Base-by-base conservation (phyloP, 495 filamentous ascomycete genomes). In the Pyronema omphalodes region DNA sequence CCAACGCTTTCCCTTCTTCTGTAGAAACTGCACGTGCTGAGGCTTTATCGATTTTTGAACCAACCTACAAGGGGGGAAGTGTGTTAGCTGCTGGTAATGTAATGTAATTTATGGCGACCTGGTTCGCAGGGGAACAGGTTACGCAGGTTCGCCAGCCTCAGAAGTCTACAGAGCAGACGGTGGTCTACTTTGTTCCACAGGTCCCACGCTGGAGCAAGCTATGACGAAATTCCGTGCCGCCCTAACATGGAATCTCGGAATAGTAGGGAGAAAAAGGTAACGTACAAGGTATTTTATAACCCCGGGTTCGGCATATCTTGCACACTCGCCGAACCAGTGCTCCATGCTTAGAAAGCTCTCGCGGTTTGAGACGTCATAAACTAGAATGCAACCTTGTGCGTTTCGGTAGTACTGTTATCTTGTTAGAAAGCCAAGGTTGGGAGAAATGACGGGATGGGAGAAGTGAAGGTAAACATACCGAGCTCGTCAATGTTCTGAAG, bases 401-500 rank as follows among this genome's bases (percentile, higher is more conserved):
- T 74, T 75, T 34, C 77, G 75, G 67, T 80, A 79, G 64, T 77
- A 79, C 54, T 19, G 39, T 41, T 41, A 41, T 12, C 15, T 41
- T 41, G 15, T 17, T 12, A 17, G 11, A 41, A 3, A 12, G 39
- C 39, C 7, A 41, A 17, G 15, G 7, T 7, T n/a, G n/a, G 39
- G 15, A 7, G 39, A 41, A 17, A 41, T 41, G 15, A n/a, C n/a
- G n/a, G n/a, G n/a, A n/a, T n/a, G 39, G 39, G 15, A 6, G 7
- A 17, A 6, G 39, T 12, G 11, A 41, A 17, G 39, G 15, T 12
- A 7, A 17, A 41, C 39, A 17, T 41, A 41, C 39, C 12, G 69
- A 73, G 52, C 73, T 77, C 3, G 76, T 77, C 43, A 80, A 69
- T 7, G 77, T 76, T 53, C 75, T 74, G 65, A 79, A 79, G 17